Evolutionary conservation across 2,329 filamentous ascomycete genomes (phyloP).

Genomic region (Sporothrix pseudoabietina): DNA sequence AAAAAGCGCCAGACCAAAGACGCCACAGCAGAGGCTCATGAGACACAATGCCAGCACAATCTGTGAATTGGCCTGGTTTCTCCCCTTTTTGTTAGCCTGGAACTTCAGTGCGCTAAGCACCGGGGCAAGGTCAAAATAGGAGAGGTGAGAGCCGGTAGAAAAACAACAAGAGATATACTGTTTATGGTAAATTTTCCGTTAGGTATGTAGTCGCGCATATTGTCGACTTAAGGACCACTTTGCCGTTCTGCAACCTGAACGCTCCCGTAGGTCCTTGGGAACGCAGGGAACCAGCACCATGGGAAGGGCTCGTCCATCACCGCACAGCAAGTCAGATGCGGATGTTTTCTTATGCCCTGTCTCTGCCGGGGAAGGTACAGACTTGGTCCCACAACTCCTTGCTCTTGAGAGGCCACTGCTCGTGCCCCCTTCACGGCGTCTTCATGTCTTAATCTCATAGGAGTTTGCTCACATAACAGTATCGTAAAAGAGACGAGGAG

Average conservation of each 20-base stretch:
- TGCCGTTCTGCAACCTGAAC: not conserved
- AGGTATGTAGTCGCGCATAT: not conserved
- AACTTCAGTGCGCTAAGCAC: not conserved
- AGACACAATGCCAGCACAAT: not conserved
- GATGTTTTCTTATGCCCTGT: not conserved
- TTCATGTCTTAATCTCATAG: not conserved
- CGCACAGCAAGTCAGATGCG: not conserved
- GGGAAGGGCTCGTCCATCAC: not conserved
- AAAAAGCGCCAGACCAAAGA: not conserved
- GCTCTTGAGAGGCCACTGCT: slow-evolving; percentile 5
- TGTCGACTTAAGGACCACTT: not conserved
- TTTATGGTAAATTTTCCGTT: not conserved
- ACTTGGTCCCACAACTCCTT: not conserved
- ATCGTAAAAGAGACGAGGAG: not conserved
- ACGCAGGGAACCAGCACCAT: not conserved
- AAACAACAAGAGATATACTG: not conserved
- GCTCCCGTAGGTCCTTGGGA: not conserved
- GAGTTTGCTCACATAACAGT: not conserved
- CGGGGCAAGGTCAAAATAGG: not conserved
- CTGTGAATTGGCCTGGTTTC: not conserved
- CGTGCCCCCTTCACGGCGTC: not conserved
- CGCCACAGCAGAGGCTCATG: not conserved
- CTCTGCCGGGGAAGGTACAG: not conserved
- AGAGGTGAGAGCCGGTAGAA: not conserved
- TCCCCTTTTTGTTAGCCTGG: not conserved